phyloP scores from a whole-genome alignment of 768 basidiomycete genomes.

The Obba rivulosa region DNA sequence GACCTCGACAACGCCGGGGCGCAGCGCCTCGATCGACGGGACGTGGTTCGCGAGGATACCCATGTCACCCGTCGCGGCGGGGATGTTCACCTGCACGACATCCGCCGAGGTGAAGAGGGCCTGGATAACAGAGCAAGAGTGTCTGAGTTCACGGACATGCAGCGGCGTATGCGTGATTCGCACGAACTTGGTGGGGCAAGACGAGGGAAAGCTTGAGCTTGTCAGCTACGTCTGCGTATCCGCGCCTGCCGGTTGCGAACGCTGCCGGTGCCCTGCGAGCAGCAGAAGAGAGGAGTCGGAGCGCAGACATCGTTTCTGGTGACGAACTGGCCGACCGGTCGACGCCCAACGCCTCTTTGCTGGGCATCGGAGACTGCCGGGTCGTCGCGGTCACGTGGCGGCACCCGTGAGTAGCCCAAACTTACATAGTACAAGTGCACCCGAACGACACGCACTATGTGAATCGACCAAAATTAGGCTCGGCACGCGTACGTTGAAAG shows the following conservation, averaged over 20 bases:
- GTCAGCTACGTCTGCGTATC: constrained; percentile 88
- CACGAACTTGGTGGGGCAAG: constrained; percentile 88
- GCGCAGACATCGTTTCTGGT: constrained; percentile 56
- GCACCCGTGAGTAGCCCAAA: no score
- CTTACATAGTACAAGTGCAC: no score
- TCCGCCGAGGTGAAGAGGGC: constrained; percentile 86
- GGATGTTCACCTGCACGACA: constrained; percentile 92
- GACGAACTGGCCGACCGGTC: constrained; percentile 7
- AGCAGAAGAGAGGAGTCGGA: constrained; percentile 64
- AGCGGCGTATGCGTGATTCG: constrained; percentile 5
- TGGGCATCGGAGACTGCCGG: constrained; percentile 17
- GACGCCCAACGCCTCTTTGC: constrained; percentile 14
- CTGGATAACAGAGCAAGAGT: constrained; percentile 35
- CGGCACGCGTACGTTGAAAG: no score
- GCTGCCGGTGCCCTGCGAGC: constrained; percentile 53
- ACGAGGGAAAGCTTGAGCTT: constrained; percentile 92
- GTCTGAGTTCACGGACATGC: constrained; percentile 4
- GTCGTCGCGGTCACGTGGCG: constrained; percentile 11
- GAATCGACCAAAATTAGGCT: no score
- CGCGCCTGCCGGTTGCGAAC: constrained; percentile 57
- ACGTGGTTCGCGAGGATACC: constrained; percentile 99
- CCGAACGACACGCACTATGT: no score
- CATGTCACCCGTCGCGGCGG: constrained; percentile 96
- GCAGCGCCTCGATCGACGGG: constrained; percentile 91
- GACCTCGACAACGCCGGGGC: constrained; percentile 92